phyloP scores from a whole-genome alignment of 2,329 filamentous ascomycete genomes.

The Alternaria viburni region DNA sequence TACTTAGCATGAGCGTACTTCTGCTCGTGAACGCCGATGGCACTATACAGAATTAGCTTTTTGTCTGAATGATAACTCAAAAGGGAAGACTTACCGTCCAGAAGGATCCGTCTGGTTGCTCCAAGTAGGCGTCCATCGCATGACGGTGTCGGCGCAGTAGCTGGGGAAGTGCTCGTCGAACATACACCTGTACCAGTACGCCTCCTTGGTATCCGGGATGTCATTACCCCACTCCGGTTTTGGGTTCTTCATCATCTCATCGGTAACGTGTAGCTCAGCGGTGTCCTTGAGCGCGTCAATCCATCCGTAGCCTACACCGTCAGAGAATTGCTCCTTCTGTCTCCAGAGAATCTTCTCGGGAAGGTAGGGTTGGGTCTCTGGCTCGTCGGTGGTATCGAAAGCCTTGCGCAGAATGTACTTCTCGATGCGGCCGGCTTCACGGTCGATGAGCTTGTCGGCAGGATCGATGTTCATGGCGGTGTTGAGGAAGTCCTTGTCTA shows the following conservation, averaged over 20 bases:
- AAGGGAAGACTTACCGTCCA: slow-evolving; percentile 69
- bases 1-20: slow-evolving; percentile 39
- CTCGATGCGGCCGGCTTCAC: slow-evolving; percentile 81
- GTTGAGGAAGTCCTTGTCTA: slow-evolving; percentile 97
- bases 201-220: slow-evolving; percentile 95
- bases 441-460: slow-evolving; percentile 85
- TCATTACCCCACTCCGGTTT: slow-evolving; percentile 95
- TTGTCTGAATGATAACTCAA: background rate
- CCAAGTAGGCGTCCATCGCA: slow-evolving; percentile 98
- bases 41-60: slow-evolving; percentile 30
- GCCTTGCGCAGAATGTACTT: slow-evolving; percentile 99
- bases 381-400: slow-evolving; percentile 91
- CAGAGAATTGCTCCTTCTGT: slow-evolving; percentile 99
- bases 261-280: slow-evolving; percentile 85
- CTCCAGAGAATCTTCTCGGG: slow-evolving; percentile 95
- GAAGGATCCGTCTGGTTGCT: slow-evolving; percentile 95
- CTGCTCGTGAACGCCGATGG: slow-evolving; percentile 44
- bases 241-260: slow-evolving; percentile 99
- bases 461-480: slow-evolving; percentile 93
- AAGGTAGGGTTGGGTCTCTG: slow-evolving; percentile 82
- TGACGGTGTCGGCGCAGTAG: slow-evolving; percentile 88
- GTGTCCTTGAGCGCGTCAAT: slow-evolving; percentile 97
- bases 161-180: slow-evolving; percentile 98
- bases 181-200: slow-evolving; percentile 97
- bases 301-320: slow-evolving; percentile 98